Conservation (phyloP, 2,329 filamentous ascomycete species). For the Zymoseptoria passerinii region DNA sequence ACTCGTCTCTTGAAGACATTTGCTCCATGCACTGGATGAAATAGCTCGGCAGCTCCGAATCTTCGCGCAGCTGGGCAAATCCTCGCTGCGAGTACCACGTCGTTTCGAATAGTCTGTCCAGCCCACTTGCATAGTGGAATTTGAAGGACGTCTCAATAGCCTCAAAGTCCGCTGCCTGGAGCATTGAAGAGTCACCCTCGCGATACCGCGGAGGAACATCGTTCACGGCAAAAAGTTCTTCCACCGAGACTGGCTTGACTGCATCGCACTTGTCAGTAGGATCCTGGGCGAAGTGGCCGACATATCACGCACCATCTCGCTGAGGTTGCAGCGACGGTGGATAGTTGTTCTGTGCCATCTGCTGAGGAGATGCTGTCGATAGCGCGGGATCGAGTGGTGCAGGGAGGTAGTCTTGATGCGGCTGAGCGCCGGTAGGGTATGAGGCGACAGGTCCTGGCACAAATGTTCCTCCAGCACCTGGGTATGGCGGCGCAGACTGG, state of each 20-base stretch:
- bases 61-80: constrained; percentile 44
- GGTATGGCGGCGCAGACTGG: constrained; percentile 6
- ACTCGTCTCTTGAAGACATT: constrained; percentile 21
- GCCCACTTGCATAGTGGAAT: constrained; percentile 65
- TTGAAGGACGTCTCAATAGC: constrained; percentile 67
- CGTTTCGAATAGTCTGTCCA: constrained; percentile 72
- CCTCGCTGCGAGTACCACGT: constrained; percentile 64
- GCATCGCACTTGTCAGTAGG: constrained; percentile 6
- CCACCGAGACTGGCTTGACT: constrained; percentile 51
- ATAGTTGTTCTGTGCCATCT: constrained; percentile 19
- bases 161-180: constrained; percentile 44
- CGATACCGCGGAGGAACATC: constrained; percentile 44
- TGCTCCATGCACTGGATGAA: constrained; percentile 56
- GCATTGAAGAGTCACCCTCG: constrained; percentile 27
- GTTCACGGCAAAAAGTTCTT: constrained; percentile 61
- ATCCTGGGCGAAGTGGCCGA: neutral
- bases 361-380: constrained; percentile 30
- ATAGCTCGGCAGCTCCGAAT: constrained; percentile 55
- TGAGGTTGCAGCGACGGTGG: constrained; percentile 19
- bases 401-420: neutral
- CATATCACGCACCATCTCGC: constrained; percentile 22
- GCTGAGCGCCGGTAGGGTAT: neutral
- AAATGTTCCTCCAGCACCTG: constrained; percentile 12
- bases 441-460: constrained; percentile 3
- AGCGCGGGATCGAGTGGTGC: constrained; percentile 59